Percentiles rank a stretch among this genome's conserved stretches.
These are phyloP conservation scores for Verticillium nonalfalfae DNA, from an alignment of 2,329 filamentous ascomycete genomes.

Conservation along the genomic window DNA sequence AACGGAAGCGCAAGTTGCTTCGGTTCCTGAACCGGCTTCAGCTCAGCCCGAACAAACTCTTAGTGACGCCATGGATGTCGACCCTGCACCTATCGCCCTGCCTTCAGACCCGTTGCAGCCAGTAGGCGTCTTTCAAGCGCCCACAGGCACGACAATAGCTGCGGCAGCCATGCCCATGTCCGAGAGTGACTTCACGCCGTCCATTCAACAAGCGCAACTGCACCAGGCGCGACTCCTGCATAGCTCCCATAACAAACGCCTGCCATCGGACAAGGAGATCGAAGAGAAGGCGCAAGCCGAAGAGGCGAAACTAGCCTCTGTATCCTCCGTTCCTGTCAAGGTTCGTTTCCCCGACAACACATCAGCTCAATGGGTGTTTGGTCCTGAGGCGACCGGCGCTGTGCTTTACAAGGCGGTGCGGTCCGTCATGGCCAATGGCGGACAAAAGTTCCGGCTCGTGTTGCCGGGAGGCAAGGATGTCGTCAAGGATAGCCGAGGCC, in stretches of 20 bases:
- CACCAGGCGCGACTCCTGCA: constrained; percentile 63
- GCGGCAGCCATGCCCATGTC: constrained; percentile 63
- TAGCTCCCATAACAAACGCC: constrained; percentile 63
- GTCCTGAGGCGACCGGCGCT: constrained; percentile 59
- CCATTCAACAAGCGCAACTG: constrained; percentile 67
- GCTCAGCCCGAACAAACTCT: constrained; percentile 1
- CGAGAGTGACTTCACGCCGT: constrained; percentile 71
- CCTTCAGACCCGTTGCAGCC: constrained; percentile 35
- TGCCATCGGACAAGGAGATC: constrained; percentile 78
- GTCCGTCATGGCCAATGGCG: constrained; percentile 58
- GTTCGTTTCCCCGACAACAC: constrained; percentile 86
- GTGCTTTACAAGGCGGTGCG: constrained; percentile 71
- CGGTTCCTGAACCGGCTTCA: background rate
- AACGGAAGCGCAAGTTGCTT: background rate
- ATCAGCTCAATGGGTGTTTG: constrained; percentile 66
- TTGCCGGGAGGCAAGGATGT: constrained; percentile 48
- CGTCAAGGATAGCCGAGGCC: constrained; percentile 39
- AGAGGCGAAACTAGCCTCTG: constrained; percentile 56
- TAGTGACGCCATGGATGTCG: constrained; percentile 20
- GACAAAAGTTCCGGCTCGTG: constrained; percentile 66
- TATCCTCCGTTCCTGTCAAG: constrained; percentile 67
- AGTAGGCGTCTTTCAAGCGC: constrained; percentile 72
- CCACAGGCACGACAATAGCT: constrained; percentile 64
- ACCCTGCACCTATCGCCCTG: constrained; percentile 3
- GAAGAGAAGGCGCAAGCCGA: constrained; percentile 62